Evolutionary conservation across 2,329 filamentous ascomycete species (phyloP).

Genomic region (Helicocarpus griseus): DNA sequence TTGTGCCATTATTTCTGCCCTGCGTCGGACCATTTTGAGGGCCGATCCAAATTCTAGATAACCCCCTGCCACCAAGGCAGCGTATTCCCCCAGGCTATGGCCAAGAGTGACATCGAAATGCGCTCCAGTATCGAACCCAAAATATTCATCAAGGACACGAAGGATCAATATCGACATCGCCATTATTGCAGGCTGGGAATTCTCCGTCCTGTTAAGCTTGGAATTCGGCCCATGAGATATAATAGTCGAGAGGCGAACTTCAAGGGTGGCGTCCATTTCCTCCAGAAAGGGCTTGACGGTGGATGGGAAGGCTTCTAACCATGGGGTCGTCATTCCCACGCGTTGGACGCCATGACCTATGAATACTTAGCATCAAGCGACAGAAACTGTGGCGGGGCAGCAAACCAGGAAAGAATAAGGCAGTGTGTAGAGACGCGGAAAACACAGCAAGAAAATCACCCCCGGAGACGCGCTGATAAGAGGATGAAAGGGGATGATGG

Average conservation of each 20-base stretch:
- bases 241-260: conserved; percentile 63
- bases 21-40: conserved; percentile 62
- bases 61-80: conserved; percentile 75
- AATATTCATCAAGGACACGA: conserved; percentile 75
- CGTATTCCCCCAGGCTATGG: conserved; percentile 88
- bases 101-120: conserved; percentile 75
- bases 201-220: conserved; percentile 67
- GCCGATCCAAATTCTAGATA: conserved; percentile 71
- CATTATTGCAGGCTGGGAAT: conserved; percentile 94
- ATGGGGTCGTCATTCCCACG: conserved; percentile 76
- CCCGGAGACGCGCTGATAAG: not conserved
- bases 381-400: conserved; percentile 6
- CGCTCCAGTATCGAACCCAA: conserved; percentile 61
- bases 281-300: conserved; percentile 70
- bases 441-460: not conserved
- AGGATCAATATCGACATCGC: conserved; percentile 85
- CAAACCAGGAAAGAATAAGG: conserved; percentile 39
- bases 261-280: conserved; percentile 71
- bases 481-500: not conserved
- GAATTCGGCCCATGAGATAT: conserved; percentile 74
- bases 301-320: conserved; percentile 74
- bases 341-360: conserved; percentile 80
- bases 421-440: conserved; percentile 26
- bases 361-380: conserved; percentile 10
- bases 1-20: conserved; percentile 74